Conservation (phyloP, 23 red algal genomes). For the Gracilariopsis chorda region DNA sequence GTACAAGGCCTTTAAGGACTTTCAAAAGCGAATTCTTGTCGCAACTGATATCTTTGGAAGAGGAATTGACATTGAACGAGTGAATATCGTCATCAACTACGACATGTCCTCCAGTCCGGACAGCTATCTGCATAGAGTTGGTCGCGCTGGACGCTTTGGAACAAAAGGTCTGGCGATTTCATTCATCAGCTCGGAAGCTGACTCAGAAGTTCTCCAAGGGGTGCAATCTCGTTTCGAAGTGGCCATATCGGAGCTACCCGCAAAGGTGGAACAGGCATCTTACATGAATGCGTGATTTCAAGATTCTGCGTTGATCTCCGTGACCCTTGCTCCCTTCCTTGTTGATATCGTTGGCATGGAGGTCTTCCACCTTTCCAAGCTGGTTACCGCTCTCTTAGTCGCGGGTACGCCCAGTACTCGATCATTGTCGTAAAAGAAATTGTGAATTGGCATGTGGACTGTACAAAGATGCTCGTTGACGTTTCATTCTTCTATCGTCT, state of each 20-base stretch:
- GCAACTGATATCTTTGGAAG: conserved; percentile 92
- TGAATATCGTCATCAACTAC: conserved; percentile 99
- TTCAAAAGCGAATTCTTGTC: conserved; percentile 92
- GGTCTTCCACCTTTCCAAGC: not conserved
- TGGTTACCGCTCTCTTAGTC: too few species aligned
- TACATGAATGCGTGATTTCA: conserved; percentile 91
- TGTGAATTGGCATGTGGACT: not conserved
- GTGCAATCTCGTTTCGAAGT: conserved; percentile 97
- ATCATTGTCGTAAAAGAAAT: conserved; percentile 27
- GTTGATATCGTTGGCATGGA: not conserved
- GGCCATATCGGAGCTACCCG: conserved; percentile 85
- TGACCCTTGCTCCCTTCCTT: not conserved
- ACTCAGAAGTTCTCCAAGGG: conserved; percentile 73
- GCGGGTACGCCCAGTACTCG: too few species aligned
- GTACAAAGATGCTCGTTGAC: too few species aligned
- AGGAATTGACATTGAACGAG: conserved; percentile 94
- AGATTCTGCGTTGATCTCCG: not conserved
- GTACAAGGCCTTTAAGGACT: conserved; percentile 98
- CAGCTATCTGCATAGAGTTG: conserved; percentile 92
- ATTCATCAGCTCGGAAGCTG: conserved; percentile 82
- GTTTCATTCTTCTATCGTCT: too few species aligned
- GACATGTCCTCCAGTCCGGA: conserved; percentile 89
- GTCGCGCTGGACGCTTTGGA: conserved; percentile 92
- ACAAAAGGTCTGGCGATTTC: conserved; percentile 95
- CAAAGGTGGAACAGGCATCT: conserved; percentile 78